Conservation (phyloP, 2,329 filamentous ascomycete genomes). For the Curvularia lunata region DNA sequence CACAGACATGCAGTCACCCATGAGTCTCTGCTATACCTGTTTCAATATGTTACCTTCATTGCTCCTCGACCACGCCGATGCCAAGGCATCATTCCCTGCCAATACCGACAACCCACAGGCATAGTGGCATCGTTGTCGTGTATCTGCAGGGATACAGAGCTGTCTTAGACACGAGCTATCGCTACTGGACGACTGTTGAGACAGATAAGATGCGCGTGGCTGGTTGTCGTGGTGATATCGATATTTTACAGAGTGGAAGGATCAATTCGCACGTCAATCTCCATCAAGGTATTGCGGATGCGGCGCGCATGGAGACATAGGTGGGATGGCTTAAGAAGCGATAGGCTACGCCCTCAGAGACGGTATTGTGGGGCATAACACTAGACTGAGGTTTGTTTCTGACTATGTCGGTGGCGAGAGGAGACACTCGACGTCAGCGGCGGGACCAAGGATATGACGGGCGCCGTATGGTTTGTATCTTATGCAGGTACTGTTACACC, state of each 20-base stretch:
- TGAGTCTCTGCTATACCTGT: not conserved
- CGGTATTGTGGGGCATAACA: slow-evolving; percentile 59
- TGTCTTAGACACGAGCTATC: not conserved
- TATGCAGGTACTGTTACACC: slow-evolving; percentile 55
- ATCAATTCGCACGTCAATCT: too few species aligned
- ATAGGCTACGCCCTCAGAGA: slow-evolving; percentile 56
- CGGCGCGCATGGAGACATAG: too few species aligned
- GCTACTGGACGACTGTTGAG: not conserved
- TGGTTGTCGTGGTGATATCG: too few species aligned
- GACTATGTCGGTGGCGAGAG: slow-evolving; percentile 60
- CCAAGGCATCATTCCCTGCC: slow-evolving; percentile 70
- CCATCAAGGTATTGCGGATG: too few species aligned
- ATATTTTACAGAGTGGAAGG: too few species aligned
- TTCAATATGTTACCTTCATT: not conserved
- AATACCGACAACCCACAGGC: slow-evolving; percentile 66
- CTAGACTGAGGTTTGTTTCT: slow-evolving; percentile 59
- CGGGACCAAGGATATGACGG: slow-evolving; percentile 59
- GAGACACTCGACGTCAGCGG: slow-evolving; percentile 62
- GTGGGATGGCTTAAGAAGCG: too few species aligned
- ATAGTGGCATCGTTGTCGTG: slow-evolving; percentile 63
- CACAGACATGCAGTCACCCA: not conserved
- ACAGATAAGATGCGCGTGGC: too few species aligned
- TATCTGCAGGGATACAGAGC: slow-evolving; percentile 48
- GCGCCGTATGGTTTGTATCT: slow-evolving; percentile 42
- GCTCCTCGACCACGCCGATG: slow-evolving; percentile 51